These are phyloP conservation scores for Podila epigama DNA, from an alignment of 192 early-diverging fungal species.

Conservation along the genomic window DNA sequence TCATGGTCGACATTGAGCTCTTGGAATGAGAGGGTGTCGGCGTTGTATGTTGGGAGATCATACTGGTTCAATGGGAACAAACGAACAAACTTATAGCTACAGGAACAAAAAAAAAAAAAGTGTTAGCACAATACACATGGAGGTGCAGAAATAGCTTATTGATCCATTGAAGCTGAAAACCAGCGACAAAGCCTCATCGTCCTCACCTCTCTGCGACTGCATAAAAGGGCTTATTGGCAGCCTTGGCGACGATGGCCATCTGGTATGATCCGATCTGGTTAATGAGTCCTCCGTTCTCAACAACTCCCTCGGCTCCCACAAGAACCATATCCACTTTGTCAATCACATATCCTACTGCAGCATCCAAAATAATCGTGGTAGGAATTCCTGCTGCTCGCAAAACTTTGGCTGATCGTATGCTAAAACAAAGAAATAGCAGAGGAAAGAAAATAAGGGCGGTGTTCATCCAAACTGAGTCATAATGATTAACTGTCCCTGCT, in stretches of 20 bases:
- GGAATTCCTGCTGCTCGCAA: conserved; percentile 80
- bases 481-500: background rate
- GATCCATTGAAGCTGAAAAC: background rate
- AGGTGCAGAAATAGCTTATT: background rate
- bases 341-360: conserved; percentile 94
- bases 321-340: conserved; percentile 96
- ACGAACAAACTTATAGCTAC: conserved; percentile 96
- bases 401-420: conserved; percentile 69
- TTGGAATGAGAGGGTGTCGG: conserved; percentile 73
- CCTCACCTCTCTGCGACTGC: conserved; percentile 89
- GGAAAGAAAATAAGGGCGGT: background rate
- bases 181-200: background rate
- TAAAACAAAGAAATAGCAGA: conserved; percentile 12
- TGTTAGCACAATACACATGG: background rate
- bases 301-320: conserved; percentile 97
- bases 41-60: conserved; percentile 83
- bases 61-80: conserved; percentile 95
- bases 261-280: conserved; percentile 97
- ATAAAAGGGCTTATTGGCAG: conserved; percentile 94
- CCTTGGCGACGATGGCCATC: conserved; percentile 93
- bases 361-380: conserved; percentile 86
- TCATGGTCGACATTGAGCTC: conserved; percentile 52
- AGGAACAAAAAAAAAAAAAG: conserved; percentile 1
- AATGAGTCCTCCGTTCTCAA: conserved; percentile 96
- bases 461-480: conserved; percentile 50